Base-by-base conservation (phyloP, 306 rosid genomes). In the Vigna radiata region DNA sequence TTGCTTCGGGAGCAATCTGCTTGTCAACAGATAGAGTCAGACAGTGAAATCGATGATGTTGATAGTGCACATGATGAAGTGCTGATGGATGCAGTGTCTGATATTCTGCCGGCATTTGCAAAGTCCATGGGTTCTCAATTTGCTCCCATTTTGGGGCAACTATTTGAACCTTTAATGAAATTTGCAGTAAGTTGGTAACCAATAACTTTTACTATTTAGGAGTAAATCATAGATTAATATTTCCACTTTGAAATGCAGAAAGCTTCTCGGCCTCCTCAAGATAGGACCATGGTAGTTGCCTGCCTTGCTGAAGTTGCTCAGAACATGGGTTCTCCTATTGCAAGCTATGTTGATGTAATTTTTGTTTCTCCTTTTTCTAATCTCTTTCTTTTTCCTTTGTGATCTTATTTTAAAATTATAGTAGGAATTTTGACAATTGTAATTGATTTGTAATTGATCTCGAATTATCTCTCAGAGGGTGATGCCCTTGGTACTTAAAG, bases 261-360 rank as follows among this genome's bases (percentile, higher is more conserved):
- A 92, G 90, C 96, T 59, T 86, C 91, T 36, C 97, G 89, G 3
- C 96, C 99, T 18, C 86, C 88, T 50, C 94, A 96, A 85, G 99
- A 96, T 82, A 88, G 91, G 81, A 96, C 99, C 73, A 96, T 96
- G 99, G 99, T 96, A 60, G 96, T 96, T 72, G 99, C 99, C 78
- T 91, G 97, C 92, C 98, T 96, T 59, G 99, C 99, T 44, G 99
- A 96, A 87, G 97, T 96, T 71, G 97, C 99, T 81, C 96, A 89
- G 86, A 88, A 92, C 89, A 96, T 96, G 98, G 99, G 98, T 79
- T 86, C 95, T 83, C 99, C 99, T 77, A 96, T 96, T 81, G 87
- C 90, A 4, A 85, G 76, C 86, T 96, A 92, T 56, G 86, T 91
- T 10, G 98, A 96, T 79, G 99, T 96, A 91, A 81, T 64, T 71